Percentiles rank a stretch among this genome's conserved stretches.
Evolutionary conservation across 768 basidiomycete genomes (phyloP).

Genomic region (Pholiota molesta): DNA sequence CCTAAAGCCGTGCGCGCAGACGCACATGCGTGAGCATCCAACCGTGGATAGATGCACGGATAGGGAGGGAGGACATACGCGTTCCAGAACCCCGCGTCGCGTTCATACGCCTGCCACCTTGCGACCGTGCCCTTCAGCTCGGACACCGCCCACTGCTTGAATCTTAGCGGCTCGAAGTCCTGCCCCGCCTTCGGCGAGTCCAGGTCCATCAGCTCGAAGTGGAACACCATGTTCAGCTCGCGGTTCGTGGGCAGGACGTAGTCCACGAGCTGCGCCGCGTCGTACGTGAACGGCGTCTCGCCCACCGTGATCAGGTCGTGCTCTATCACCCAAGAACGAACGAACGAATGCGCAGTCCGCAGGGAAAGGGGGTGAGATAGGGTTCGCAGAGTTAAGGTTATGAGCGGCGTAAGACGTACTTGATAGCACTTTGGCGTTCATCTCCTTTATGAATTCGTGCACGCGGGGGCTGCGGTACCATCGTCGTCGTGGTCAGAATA

Average conservation of each 20-base stretch:
- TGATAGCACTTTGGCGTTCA: constrained; percentile 62
- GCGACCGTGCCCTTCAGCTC: constrained; percentile 51
- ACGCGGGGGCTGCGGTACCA: constrained; percentile 51
- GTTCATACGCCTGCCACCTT: constrained; percentile 62
- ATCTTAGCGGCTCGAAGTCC: constrained; percentile 41
- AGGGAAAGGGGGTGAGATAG: not conserved
- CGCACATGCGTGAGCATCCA: no score
- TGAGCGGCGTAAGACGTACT: constrained; percentile 37
- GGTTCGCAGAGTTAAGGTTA: not conserved
- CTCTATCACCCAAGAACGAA: constrained; percentile 32
- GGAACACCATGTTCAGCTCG: constrained; percentile 69
- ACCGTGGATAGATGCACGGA: no score
- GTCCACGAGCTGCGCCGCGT: constrained; percentile 49
- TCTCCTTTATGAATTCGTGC: constrained; percentile 69
- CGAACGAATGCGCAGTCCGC: not conserved
- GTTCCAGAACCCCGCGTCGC: constrained; percentile 69
- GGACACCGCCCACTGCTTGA: constrained; percentile 51
- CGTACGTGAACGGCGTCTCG: constrained; percentile 62
- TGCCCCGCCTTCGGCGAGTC: constrained; percentile 45
- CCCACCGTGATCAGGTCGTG: constrained; percentile 68
- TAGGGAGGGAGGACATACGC: constrained; percentile 38
- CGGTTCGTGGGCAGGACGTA: constrained; percentile 61
- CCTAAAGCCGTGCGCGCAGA: constrained; percentile 27
- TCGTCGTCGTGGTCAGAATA: not conserved
- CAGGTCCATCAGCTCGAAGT: constrained; percentile 63